Conservation (phyloP, 257 asterid genomes). For the Nemophila menziesii region DNA sequence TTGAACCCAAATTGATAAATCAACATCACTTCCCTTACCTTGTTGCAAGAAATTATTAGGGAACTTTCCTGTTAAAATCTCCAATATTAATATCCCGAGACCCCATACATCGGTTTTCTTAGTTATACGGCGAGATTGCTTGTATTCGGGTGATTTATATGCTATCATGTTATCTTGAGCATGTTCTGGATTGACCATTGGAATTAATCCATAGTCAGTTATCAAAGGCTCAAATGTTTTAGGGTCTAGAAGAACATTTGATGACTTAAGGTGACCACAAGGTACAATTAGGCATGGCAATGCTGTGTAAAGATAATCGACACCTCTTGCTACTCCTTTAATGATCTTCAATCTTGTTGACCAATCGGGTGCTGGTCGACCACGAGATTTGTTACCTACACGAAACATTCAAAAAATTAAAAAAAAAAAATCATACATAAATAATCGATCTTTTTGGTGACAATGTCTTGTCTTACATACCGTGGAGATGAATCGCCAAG, state of each 20-base stretch:
- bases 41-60: slow-evolving; percentile 64
- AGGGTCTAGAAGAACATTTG: slow-evolving; percentile 62
- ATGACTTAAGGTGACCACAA: slow-evolving; percentile 89
- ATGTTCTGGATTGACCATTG: slow-evolving; percentile 65
- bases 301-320: slow-evolving; percentile 53
- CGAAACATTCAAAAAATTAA: neutral
- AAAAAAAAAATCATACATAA: too few relatives aligned
- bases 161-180: slow-evolving; percentile 73
- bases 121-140: slow-evolving; percentile 41
- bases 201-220: slow-evolving; percentile 64
- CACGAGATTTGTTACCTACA: slow-evolving; percentile 43
- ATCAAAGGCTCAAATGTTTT: slow-evolving; percentile 38
- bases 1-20: slow-evolving; percentile 44
- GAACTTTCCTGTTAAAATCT: slow-evolving; percentile 51
- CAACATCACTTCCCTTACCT: slow-evolving; percentile 33
- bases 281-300: slow-evolving; percentile 78
- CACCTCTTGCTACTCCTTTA: slow-evolving; percentile 72
- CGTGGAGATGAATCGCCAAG: slow-evolving; percentile 78
- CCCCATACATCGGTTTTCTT: slow-evolving; percentile 86
- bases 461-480: too few relatives aligned
- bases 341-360: slow-evolving; percentile 50
- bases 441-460: too few relatives aligned
- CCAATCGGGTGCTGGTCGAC: slow-evolving; percentile 48
- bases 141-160: slow-evolving; percentile 74
- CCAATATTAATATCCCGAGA: slow-evolving; percentile 69